A percentile compares a stretch with the other conserved stretches of the same genome.
phyloP scores from a whole-genome alignment of 345 rosid genomes.

The Gossypium ekmanianum region DNA sequence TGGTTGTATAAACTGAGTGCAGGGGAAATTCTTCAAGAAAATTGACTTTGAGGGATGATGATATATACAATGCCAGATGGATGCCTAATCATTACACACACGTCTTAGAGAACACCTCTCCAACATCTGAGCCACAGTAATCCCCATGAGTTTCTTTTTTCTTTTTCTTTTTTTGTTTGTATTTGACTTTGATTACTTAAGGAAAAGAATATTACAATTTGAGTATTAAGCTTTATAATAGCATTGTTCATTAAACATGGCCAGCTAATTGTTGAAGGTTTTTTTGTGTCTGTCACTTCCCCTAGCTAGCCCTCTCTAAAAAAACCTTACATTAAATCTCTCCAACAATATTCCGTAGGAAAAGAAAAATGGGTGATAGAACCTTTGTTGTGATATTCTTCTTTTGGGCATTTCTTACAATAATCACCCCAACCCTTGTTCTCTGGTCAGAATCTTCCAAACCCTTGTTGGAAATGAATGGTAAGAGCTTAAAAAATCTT shows the following conservation, averaged over 20 bases:
- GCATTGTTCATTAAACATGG: constrained; percentile 38
- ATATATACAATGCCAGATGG: constrained; percentile 24
- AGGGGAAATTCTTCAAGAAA: background rate
- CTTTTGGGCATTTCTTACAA: constrained; percentile 89
- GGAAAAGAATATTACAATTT: constrained; percentile 14
- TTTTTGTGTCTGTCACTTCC: background rate
- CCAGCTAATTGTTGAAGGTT: constrained; percentile 43
- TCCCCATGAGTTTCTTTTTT: constrained; percentile 1
- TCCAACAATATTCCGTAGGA: background rate
- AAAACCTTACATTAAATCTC: background rate
- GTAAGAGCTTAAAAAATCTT: constrained; percentile 23
- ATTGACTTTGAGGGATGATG: constrained; percentile 20
- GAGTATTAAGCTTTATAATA: constrained; percentile 7
- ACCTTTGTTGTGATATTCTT: constrained; percentile 69
- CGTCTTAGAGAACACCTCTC: constrained; percentile 38
- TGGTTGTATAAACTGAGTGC: background rate
- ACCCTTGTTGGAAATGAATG: constrained; percentile 24
- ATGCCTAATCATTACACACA: constrained; percentile 28
- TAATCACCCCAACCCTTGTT: constrained; percentile 84
- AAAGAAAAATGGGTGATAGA: constrained; percentile 51
- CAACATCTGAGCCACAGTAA: constrained; percentile 40
- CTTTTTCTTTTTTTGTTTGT: background rate
- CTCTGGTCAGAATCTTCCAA: constrained; percentile 67
- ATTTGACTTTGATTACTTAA: constrained; percentile 17
- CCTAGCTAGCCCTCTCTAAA: background rate